These are phyloP conservation scores for Eucalyptus curtisii DNA, from an alignment of 345 rosid genomes.

Conservation along the genomic window DNA sequence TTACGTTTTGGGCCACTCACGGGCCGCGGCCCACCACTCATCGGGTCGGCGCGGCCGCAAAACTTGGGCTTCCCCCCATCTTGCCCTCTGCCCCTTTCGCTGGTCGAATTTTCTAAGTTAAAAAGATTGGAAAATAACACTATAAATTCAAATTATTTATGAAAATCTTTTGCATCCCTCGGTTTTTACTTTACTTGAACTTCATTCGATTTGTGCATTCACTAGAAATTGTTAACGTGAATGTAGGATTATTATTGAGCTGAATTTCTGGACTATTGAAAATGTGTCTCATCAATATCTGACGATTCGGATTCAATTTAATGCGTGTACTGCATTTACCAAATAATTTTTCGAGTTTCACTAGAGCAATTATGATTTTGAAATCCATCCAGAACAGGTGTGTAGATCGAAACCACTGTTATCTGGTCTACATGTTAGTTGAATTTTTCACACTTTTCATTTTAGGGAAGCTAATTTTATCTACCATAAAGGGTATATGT, in stretches of 20 bases:
- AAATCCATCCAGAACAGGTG: background rate
- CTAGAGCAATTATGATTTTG: background rate
- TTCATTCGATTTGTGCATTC: fast-evolving
- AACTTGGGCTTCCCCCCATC: background rate
- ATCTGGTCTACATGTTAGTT: background rate
- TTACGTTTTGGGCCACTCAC: background rate
- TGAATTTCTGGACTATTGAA: background rate
- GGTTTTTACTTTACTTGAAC: background rate
- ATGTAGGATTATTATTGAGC: background rate
- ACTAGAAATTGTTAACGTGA: fast-evolving
- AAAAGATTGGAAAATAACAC: background rate
- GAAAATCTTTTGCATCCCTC: background rate
- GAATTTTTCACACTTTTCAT: background rate
- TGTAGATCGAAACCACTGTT: fast-evolving
- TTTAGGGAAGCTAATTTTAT: background rate
- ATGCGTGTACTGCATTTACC: fast-evolving
- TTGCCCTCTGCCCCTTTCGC: background rate
- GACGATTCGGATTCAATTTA: fast-evolving
- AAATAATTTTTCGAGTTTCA: fast-evolving
- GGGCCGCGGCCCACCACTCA: background rate
- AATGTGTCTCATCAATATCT: background rate
- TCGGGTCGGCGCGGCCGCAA: background rate
- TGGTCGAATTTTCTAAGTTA: background rate
- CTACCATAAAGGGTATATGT: fast-evolving
- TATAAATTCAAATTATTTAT: background rate